Evolutionary conservation across 2,329 filamentous ascomycete species (phyloP), one percentile per base, ranked within the genome.

Genomic region (Microcyclospora pomicola): DNA sequence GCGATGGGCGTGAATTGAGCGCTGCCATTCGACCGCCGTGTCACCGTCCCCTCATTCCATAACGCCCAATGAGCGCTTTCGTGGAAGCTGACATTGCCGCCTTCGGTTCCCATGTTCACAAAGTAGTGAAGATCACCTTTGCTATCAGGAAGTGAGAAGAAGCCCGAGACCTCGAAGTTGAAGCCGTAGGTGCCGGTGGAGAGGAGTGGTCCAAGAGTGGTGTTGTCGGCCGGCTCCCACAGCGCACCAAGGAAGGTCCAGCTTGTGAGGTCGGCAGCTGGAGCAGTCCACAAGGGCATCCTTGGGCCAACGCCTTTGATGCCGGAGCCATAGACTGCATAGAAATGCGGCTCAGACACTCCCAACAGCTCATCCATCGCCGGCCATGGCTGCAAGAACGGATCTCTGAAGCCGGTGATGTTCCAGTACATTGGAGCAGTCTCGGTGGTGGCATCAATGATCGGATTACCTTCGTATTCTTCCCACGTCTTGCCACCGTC

Each of bases 121-220:
- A 62, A 67, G 52, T 63, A 67, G 42, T 67, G 64, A 6, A 61
- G 46, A 19, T 62, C 54, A 6, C 63, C 63, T 40, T 63, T 59
- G 28, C 59, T 55, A 32, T 67, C 64, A 5, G 55, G 51, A 2
- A 67, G 49, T 12, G 60, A 59, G 51, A 66, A 67, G 53, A 67
- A 66, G 40, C 65, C 64, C 0, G 62, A 65, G 40, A 67, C 64
- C 45, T 68, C 65, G 34, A 67, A 67, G 48, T 68, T 68, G 53
- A 59, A 67, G 9, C 55, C 64, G 37, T 66, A 65, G 2, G 55
- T 59, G 14, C 64, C 63, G 6, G 65, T 67, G 36, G 62, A 58
- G 5, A 66, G 42, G 6, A 62, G 41, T 11, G 58, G 58, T 6
- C 62, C 63, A 5, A 67, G 50, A n/a, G 55, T 60, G 10, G 55